Percentiles rank a stretch among this genome's conserved stretches.
These are phyloP conservation scores for Phialophora tarda DNA, from an alignment of 2,329 filamentous ascomycete genomes.

Conservation along the genomic window DNA sequence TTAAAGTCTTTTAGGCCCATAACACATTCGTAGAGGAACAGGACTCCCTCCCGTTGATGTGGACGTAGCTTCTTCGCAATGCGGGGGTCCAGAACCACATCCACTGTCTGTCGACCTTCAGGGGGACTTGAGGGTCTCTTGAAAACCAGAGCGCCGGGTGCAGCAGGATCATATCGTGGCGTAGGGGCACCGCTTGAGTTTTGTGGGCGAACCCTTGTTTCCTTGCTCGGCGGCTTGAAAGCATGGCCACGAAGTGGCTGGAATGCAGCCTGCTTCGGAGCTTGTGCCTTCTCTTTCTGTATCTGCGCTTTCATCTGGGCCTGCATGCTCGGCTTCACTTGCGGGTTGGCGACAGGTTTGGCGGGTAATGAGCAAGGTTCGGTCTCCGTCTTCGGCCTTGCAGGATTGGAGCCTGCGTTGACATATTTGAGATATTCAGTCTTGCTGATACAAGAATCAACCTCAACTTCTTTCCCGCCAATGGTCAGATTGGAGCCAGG, in stretches of 20 bases:
- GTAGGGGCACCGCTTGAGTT: constrained; percentile 55
- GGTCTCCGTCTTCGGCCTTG: constrained; percentile 11
- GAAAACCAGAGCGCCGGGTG: constrained; percentile 69
- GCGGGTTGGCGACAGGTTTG: constrained; percentile 35
- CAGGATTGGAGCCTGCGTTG: constrained; percentile 8
- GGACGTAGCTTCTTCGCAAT: constrained; percentile 66
- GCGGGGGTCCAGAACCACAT: constrained; percentile 74
- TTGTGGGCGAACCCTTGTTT: constrained; percentile 57
- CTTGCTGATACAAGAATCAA: constrained; percentile 63
- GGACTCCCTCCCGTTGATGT: constrained; percentile 72
- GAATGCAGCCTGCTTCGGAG: constrained; percentile 46
- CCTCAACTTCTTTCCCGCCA: constrained; percentile 70
- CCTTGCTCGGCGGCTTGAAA: constrained; percentile 68
- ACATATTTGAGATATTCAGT: constrained; percentile 25
- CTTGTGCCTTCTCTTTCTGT: constrained; percentile 44
- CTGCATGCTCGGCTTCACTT: constrained; percentile 40
- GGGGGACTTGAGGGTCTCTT: constrained; percentile 62
- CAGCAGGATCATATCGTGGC: constrained; percentile 69
- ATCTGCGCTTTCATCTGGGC: constrained; percentile 39
- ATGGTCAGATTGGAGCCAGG: constrained; percentile 67
- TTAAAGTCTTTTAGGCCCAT: constrained; percentile 72
- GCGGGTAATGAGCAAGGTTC: constrained; percentile 39
- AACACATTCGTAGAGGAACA: constrained; percentile 75
- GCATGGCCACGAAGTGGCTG: constrained; percentile 41
- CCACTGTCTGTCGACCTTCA: constrained; percentile 69